phyloP scores from a whole-genome alignment of 345 rosid genomes.

The Melaleuca quinquenervia region DNA sequence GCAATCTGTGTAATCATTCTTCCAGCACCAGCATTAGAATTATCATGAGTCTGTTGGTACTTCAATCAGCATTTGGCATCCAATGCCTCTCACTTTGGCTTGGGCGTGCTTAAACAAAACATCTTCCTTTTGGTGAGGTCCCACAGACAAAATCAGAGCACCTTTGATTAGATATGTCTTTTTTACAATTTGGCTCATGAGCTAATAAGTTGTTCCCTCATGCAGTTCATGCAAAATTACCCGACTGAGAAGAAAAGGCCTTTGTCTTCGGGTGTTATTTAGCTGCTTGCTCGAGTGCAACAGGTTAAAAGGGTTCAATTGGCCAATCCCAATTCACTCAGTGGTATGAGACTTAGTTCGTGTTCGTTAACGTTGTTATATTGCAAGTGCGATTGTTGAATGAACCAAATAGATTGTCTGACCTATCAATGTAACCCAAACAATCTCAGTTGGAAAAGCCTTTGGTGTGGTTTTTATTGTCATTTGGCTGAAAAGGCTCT shows the following conservation, averaged over 20 bases:
- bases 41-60: background rate
- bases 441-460: background rate
- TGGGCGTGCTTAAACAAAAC: background rate
- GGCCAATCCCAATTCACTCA: background rate
- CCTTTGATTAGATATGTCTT: background rate
- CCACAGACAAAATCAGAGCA: background rate
- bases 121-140: background rate
- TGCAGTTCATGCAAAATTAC: background rate
- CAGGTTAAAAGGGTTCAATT: background rate
- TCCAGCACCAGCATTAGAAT: background rate
- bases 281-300: background rate
- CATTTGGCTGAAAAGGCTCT: background rate
- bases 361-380: background rate
- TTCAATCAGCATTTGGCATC: background rate
- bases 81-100: background rate
- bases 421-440: background rate
- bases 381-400: background rate
- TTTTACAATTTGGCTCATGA: background rate
- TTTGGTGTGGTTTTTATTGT: background rate
- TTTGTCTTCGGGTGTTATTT: background rate
- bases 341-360: background rate
- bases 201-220: background rate
- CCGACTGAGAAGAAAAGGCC: background rate
- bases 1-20: background rate
- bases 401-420: background rate